Evolutionary conservation across 768 basidiomycete genomes (phyloP), one percentile per base, ranked within the genome.

Genomic region (Podaxis pistillaris): DNA sequence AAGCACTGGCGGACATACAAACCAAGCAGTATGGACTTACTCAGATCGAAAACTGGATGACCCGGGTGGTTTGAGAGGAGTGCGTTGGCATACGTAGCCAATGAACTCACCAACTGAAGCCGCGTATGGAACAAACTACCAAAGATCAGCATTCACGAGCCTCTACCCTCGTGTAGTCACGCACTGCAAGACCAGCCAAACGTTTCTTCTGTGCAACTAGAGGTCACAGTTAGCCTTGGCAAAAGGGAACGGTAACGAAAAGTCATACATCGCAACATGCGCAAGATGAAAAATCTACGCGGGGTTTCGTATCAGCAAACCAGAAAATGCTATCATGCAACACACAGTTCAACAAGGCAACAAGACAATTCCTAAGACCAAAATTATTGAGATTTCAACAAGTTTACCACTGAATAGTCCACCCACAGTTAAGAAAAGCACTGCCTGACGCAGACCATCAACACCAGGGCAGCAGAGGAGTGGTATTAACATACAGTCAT

Each of bases 161-260:
- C 44, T n/a, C 19, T 13, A 12, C 40, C 44, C 6, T 17, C 3
- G 44, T 4, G 17, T n/a, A 19, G 11, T 8, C 7, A 17, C 57
- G 4, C 22, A 58, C 57, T n/a, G 30, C 46, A 24, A 58, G 30
- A 12, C 19, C 12, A 36, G 47, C 57, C 3, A 58, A 33, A 7
- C 30, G 17, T 22, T 58, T 58, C 22, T 37, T 58, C 28, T 17
- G 33, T 22, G 57, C 57, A 36, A 58, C 57, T 58, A 49, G 28
- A 3, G 22, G 33, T 9, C 17, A 7, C 4, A 11, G 22, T 46
- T n/a, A n/a, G 15, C 5, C 6, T 24, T 12, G 37, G 40, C 7
- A 19, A 7, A 47, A n/a, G n/a, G 15, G 1, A 19, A 46, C 8
- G 8, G 30, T 22, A n/a, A 9, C 0, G 26, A 4, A 15, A 28